These are phyloP conservation scores for Xylariaceae sp. DNA, from an alignment of 2,329 filamentous ascomycete species.

Conservation along the genomic window DNA sequence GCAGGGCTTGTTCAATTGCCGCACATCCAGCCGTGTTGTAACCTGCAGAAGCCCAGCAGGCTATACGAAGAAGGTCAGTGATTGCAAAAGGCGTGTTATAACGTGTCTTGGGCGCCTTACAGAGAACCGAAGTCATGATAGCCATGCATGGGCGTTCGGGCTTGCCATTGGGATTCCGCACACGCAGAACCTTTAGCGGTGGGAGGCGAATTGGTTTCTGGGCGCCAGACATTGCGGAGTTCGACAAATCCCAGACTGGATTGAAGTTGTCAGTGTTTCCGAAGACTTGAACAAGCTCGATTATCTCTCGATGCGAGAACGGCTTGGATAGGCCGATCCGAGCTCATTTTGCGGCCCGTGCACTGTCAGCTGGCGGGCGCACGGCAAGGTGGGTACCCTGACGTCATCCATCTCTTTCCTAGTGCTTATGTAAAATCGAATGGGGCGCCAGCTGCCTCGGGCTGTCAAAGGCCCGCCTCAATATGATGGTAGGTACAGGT, in stretches of 20 bases:
- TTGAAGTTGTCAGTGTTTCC: slow-evolving; percentile 3
- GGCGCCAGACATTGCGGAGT: slow-evolving; percentile 37
- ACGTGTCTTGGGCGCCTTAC: slow-evolving; percentile 32
- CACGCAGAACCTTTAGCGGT: slow-evolving; percentile 50
- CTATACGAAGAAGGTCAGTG: slow-evolving; percentile 37
- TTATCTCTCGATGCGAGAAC: slow-evolving; percentile 2
- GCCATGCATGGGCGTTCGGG: slow-evolving; percentile 48
- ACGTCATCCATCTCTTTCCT: too few relatives aligned
- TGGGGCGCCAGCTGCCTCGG: too few relatives aligned
- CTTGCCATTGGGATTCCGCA: slow-evolving; percentile 47
- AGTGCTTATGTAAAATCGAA: too few relatives aligned
- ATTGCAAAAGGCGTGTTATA: too few relatives aligned
- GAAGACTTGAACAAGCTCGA: not conserved
- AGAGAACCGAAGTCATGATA: slow-evolving; percentile 53
- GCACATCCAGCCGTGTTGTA: slow-evolving; percentile 57
- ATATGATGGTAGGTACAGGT: too few relatives aligned
- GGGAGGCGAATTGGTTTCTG: slow-evolving; percentile 53
- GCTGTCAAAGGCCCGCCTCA: too few relatives aligned
- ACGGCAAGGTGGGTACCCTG: not conserved
- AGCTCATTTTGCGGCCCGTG: not conserved
- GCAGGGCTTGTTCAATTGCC: slow-evolving; percentile 54
- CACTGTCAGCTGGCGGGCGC: not conserved
- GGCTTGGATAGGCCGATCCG: not conserved
- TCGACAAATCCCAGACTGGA: not conserved
- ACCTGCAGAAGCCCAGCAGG: slow-evolving; percentile 78